Base-by-base conservation (phyloP, 108 stramenopile species). In the Discostella pseudostelligera region DNA sequence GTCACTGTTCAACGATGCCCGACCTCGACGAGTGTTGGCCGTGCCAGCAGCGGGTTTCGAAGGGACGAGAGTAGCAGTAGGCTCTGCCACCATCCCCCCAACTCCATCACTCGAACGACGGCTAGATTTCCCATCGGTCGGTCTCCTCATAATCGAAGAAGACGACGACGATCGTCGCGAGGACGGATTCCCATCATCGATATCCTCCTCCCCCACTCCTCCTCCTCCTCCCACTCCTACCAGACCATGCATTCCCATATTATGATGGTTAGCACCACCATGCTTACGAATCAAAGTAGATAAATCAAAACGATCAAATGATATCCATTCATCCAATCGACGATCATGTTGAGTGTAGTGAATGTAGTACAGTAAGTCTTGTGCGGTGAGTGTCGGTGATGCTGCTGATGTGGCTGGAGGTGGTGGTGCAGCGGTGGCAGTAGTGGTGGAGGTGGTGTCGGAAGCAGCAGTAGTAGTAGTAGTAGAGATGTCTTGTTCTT, bases 251-350 rank as follows among this genome's bases (percentile, higher is more conserved):
- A n/a, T n/a, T n/a, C n/a, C n/a, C n/a, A n/a, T n/a, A n/a, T n/a
- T n/a, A n/a, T n/a, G n/a, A n/a, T n/a, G n/a, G n/a, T n/a, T n/a
- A n/a, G n/a, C n/a, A n/a, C n/a, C n/a, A 32, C 4, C 32, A 32
- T 32, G 3, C 32, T 32, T 32, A 28, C 78, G 76, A 59, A 86
- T 8, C 43, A 90, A 61, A 0, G 88, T 87, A 5, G 73, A 65
- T 59, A 91, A 55, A 6, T 83, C 59, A 64, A 93, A 91, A 22
- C 81, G 75, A 39, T 77, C 78, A 2, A 85, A 29, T 6, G 75
- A 56, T 8, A 93, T 70, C 95, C 95, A 96, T 79, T 96, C 90
- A 58, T 96, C 95, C 19, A 93, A 68, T 22, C 95, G 85, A 14
- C 90, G 83, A 72, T 95, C 93, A 47, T 92, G 87, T 48, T 82